A percentile compares a stretch with the other conserved stretches of the same genome.
phyloP scores from a whole-genome alignment of 2,329 filamentous ascomycete genomes.

The Aureobasidium mangrovei region DNA sequence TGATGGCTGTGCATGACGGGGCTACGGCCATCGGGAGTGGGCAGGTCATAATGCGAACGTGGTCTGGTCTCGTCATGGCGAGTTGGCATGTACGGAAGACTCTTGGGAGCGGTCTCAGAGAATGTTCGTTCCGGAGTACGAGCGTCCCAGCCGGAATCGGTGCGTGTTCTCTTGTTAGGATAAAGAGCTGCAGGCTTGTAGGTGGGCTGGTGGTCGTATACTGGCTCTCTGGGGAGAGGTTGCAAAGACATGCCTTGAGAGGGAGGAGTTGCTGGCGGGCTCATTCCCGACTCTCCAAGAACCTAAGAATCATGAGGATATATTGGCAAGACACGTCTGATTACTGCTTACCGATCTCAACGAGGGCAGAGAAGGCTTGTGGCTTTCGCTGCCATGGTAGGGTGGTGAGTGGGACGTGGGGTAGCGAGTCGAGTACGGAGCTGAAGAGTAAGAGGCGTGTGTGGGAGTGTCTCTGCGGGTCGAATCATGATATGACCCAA shows the following conservation, averaged over 20 bases:
- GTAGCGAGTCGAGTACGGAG: background rate
- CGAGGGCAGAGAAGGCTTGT: conserved; percentile 26
- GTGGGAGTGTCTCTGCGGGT: conserved; percentile 1
- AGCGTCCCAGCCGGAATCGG: conserved; percentile 17
- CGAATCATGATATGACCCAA: conserved; percentile 8
- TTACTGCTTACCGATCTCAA: conserved; percentile 25
- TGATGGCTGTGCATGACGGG: conserved; percentile 8
- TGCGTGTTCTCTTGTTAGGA: conserved; percentile 28
- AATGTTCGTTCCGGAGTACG: conserved; percentile 4
- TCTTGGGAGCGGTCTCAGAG: background rate
- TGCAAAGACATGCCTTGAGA: conserved; percentile 20
- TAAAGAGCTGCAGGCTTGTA: conserved; percentile 29
- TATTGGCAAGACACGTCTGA: background rate
- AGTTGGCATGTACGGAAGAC: conserved; percentile 3
- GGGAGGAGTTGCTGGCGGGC: conserved; percentile 25
- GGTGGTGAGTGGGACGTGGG: conserved; percentile 22
- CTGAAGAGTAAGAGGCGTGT: conserved; percentile 1
- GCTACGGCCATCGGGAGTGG: conserved; percentile 4
- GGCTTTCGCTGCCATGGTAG: conserved; percentile 20
- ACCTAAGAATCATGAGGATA: conserved; percentile 20
- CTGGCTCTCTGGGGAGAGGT: conserved; percentile 25
- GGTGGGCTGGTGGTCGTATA: conserved; percentile 21
- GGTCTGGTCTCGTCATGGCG: background rate
- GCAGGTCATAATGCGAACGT: conserved; percentile 6
- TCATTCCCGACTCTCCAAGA: conserved; percentile 23